Percentiles rank a stretch among this genome's conserved stretches.
Evolutionary conservation across 306 rosid genomes (phyloP).

Genomic region (Prunus salicina): DNA sequence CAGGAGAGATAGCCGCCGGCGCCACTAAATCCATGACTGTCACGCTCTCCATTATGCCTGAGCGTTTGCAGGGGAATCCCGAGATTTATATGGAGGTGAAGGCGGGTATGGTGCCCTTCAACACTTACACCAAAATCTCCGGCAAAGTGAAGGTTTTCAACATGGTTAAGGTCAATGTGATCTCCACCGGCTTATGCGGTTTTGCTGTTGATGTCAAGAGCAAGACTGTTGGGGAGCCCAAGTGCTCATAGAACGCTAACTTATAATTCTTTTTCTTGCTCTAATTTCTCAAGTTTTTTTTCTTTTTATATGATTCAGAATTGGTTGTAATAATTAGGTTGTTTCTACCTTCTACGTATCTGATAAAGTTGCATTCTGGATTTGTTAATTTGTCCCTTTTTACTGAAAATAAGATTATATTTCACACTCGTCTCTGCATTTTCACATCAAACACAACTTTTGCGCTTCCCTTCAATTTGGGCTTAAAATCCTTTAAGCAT

Average conservation of each 20-base stretch:
- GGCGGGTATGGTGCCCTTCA: background rate
- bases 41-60: background rate
- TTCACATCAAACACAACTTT: background rate
- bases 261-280: background rate
- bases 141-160: background rate
- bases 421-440: background rate
- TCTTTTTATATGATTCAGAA: background rate
- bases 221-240: background rate
- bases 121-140: background rate
- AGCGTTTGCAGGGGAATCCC: background rate
- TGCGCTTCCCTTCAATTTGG: background rate
- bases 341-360: too few species aligned
- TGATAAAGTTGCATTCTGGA: too few species aligned
- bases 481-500: background rate
- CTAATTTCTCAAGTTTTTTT: background rate
- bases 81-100: background rate
- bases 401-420: background rate
- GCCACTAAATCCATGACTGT: background rate
- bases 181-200: background rate
- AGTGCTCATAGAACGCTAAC: background rate
- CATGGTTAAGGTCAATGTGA: background rate
- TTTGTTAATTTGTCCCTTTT: background rate
- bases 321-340: background rate
- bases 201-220: background rate
- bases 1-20: background rate